Evolutionary conservation across 352 stramenopile species (phyloP), one percentile per base, ranked within the genome.

Genomic region (Phytophthora megakarya): DNA sequence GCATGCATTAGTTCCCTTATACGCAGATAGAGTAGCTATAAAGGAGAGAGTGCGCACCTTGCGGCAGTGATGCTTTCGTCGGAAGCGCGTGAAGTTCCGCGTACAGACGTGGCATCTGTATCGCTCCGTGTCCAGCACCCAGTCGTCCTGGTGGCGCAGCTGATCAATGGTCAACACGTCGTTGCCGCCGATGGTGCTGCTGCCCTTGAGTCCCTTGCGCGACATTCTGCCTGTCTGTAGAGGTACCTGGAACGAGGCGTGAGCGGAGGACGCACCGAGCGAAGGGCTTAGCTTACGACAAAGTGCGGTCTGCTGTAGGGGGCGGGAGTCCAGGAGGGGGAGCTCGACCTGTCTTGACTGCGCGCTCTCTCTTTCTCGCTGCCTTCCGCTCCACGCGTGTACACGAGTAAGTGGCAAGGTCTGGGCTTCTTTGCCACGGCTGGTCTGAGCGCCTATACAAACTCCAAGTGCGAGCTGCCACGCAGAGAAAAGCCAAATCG

Each of bases 121-220:
- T 56, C 87, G 84, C 74, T 96, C 85, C 66, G 84, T 90, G 73
- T 96, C 84, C 22, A 91, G 77, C 40, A 96, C 87, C 87, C 85
- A 96, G 73, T 96, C 86, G 58, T 95, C 86, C 68, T 95, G 84
- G 74, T 93, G 85, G 46, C 83, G 79, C 44, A 95, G 71, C 76
- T 95, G 86, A 61, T 95, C 86, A 60, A 95, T 95, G 48, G 84
- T 93, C 53, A 95, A 79, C 68, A 95, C 86, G 59, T 95, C 86
- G 74, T 90, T 93, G 65, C 80, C 78, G 53, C 80, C 82, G 70
- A 90, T 92, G 30, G 68, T 65, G 70, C 76, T 68, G 70, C 76
- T 84, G 39, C 80, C 81, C 68, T 92, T 93, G 50, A 90, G 71
- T 53, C 72, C 76, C 55, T 87, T 86, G 52, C 81, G 78, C 58